Percentiles rank a stretch among this genome's conserved stretches.
Conservation (phyloP, 1,139 yeast genomes). For the Sugiyamaella pinicola region DNA sequence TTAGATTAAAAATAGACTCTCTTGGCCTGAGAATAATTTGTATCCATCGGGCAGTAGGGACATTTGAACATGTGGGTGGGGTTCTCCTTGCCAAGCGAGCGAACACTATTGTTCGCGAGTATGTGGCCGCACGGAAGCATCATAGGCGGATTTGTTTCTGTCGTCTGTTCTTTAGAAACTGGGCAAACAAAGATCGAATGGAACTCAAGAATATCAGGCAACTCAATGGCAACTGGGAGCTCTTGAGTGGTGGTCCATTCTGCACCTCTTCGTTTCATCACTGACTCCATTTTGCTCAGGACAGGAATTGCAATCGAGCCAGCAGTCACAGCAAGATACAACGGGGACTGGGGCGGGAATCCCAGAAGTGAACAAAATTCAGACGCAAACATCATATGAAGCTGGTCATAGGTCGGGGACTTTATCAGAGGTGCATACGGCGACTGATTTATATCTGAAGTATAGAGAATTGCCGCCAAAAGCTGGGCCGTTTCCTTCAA, state of each 20-base stretch:
- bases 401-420: conserved; percentile 45
- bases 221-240: conserved; percentile 59
- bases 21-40: conserved; percentile 36
- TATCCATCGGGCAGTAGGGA: conserved; percentile 63
- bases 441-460: conserved; percentile 38
- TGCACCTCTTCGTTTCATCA: conserved; percentile 50
- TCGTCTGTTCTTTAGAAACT: conserved; percentile 81
- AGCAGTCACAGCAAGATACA: conserved; percentile 66
- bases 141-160: conserved; percentile 60
- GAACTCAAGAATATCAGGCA: conserved; percentile 56
- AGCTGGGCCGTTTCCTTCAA: conserved; percentile 56
- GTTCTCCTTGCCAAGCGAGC: conserved; percentile 43
- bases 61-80: conserved; percentile 54
- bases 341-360: conserved; percentile 69
- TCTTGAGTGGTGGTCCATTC: conserved; percentile 62
- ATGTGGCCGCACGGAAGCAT: conserved; percentile 67
- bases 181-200: conserved; percentile 94
- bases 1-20: conserved; percentile 35
- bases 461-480: conserved; percentile 52
- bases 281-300: conserved; percentile 64
- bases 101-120: conserved; percentile 55
- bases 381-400: conserved; percentile 59
- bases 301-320: conserved; percentile 74
- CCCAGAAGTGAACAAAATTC: conserved; percentile 68
- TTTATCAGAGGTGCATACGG: conserved; percentile 45